These are phyloP conservation scores for Taphrina pruni DNA, from an alignment of 1,139 yeast species.

Conservation along the genomic window DNA sequence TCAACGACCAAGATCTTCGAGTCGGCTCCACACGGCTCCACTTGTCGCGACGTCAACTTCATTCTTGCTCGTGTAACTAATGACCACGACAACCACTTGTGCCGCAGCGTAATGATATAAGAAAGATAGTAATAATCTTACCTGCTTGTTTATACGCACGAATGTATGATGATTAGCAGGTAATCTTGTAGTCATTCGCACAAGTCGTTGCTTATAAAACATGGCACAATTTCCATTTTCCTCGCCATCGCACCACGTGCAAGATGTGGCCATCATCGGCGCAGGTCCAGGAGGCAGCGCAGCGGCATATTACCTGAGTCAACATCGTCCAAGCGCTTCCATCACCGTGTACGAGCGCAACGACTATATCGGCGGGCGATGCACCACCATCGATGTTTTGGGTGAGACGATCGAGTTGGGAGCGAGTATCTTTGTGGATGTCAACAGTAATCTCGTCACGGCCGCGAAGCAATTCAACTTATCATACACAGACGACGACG, in stretches of 20 bases:
- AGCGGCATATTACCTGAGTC: slow-evolving; percentile 55
- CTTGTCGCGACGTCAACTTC: not conserved
- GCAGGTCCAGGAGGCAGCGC: slow-evolving; percentile 60
- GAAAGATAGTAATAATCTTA: no score
- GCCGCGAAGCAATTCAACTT: slow-evolving; percentile 54
- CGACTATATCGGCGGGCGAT: slow-evolving; percentile 55
- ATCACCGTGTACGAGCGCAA: slow-evolving; percentile 53
- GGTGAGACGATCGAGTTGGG: slow-evolving; percentile 50
- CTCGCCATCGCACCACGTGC: not conserved
- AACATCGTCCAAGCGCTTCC: slow-evolving; percentile 49
- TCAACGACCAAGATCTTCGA: not conserved
- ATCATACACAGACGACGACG: slow-evolving; percentile 40
- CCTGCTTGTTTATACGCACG: no score
- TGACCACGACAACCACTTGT: no score
- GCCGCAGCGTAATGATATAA: no score
- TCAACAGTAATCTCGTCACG: slow-evolving; percentile 52
- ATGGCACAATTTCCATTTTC: not conserved
- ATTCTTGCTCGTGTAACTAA: not conserved
- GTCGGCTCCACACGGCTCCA: not conserved
- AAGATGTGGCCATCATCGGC: slow-evolving; percentile 55
- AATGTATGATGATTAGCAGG: no score
- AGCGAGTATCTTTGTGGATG: slow-evolving; percentile 56
- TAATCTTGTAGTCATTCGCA: no score
- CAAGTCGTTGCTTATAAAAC: no score
- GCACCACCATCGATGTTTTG: slow-evolving; percentile 51